phyloP scores from a whole-genome alignment of 2,329 filamentous ascomycete genomes.

The Nigrospora oryzae region DNA sequence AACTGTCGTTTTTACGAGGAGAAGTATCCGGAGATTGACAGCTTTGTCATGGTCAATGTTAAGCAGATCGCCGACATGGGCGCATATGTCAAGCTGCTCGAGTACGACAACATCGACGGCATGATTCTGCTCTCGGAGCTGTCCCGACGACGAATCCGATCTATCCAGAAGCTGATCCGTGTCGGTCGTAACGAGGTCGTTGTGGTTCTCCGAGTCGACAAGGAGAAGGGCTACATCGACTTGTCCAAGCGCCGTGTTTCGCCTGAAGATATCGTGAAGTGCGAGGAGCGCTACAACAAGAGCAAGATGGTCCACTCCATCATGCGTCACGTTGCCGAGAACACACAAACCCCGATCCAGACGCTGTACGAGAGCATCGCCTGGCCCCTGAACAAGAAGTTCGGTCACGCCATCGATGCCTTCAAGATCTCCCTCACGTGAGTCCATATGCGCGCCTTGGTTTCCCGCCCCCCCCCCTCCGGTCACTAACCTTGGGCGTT shows the following conservation, averaged over 20 bases:
- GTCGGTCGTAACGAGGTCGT: conserved; percentile 98
- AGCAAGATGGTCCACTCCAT: conserved; percentile 99
- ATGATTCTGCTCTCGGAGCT: conserved; percentile 99
- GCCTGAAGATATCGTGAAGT: conserved; percentile 95
- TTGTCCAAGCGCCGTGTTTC: conserved; percentile 96
- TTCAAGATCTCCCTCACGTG: conserved; percentile 99
- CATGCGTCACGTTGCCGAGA: conserved; percentile 97
- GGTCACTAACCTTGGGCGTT: not conserved
- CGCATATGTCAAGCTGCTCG: conserved; percentile 97
- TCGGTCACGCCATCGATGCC: conserved; percentile 90
- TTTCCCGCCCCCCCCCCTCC: not conserved
- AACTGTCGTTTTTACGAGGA: conserved; percentile 98
- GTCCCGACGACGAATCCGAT: conserved; percentile 94
- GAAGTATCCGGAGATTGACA: conserved; percentile 96
- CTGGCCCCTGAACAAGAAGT: conserved; percentile 97
- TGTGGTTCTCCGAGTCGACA: conserved; percentile 96
- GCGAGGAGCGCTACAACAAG: conserved; percentile 99
- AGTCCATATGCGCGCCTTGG: conserved; percentile 21
- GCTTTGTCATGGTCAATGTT: conserved; percentile 99
- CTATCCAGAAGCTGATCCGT: conserved; percentile 97
- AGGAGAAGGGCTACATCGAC: conserved; percentile 99
- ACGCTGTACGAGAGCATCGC: conserved; percentile 87
- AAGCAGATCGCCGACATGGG: conserved; percentile 99
- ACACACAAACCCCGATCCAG: conserved; percentile 91
- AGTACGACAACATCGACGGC: conserved; percentile 99